Base-by-base conservation (phyloP, 345 rosid genomes). In the Gossypium rotundifolium region DNA sequence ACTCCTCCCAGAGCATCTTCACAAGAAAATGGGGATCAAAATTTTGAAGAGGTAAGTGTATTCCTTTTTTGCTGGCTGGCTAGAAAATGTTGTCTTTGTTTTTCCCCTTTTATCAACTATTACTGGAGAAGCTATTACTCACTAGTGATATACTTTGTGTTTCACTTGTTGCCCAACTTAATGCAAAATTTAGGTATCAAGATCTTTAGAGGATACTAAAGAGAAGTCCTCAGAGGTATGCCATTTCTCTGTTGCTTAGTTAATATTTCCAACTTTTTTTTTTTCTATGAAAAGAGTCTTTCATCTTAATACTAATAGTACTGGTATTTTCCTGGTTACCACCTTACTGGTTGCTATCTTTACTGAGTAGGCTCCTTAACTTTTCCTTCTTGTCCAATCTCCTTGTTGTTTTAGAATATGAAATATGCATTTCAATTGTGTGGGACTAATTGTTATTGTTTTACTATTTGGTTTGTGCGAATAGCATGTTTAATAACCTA, bases 201-300 rank as follows among this genome's bases (percentile, higher is more conserved):
- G 79, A 79, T 81, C 91, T 38, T 80, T 88, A 3, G 93, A 89
- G 74, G 88, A 80, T 75, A 82, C 86, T 18, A 84, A 69, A 59
- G 85, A 83, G 73, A 87, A 82, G 77, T 88, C 92, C 52, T 81
- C 86, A 3, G 86, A 87, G 97, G 97, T 91, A 70, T 73, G 38
- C 46, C 54, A 20, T 74, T 18, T 60, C 27, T 46, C 69, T 74
- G 18, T 40, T 49, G 25, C 27, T 78, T 22, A 70, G 22, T 14
- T 65, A 22, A 44, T 48, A n/a, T 42, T 10, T 60, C 57, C 4
- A 58, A 18, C 53, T 29, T 70, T 72, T 68, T 46, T 18, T 18
- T 54, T 22, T 38, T 6, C 40, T 23, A 14, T 55, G 9, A 17
- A 17, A 40, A 0, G 3, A n/a, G 40, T 14, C 13, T 71, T 62